These are phyloP conservation scores for Aspergillus luchuensis DNA, from an alignment of 2,329 filamentous ascomycete species.

Conservation along the genomic window DNA sequence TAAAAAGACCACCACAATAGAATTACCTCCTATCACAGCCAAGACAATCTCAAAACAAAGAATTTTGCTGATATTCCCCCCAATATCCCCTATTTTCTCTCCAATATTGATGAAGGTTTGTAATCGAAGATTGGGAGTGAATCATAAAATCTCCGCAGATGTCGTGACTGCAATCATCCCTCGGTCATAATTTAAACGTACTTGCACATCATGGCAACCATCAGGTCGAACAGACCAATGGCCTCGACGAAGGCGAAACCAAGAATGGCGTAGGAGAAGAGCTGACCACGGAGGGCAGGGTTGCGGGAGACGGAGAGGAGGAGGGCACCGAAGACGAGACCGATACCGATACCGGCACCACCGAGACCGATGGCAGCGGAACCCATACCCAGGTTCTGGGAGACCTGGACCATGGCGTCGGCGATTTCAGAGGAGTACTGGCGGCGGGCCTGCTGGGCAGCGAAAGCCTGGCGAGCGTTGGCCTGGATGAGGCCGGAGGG, in stretches of 20 bases:
- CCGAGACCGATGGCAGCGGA: slow-evolving; percentile 88
- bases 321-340: slow-evolving; percentile 89
- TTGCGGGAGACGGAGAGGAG: slow-evolving; percentile 89
- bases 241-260: slow-evolving; percentile 95
- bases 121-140: not conserved
- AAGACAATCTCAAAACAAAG: slow-evolving; percentile 6
- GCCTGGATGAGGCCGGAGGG: slow-evolving; percentile 66
- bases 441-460: slow-evolving; percentile 64
- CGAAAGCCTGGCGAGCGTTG: slow-evolving; percentile 63
- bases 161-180: slow-evolving; percentile 2
- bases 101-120: not conserved
- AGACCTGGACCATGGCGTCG: slow-evolving; percentile 82
- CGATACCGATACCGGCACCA: slow-evolving; percentile 71
- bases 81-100: not conserved
- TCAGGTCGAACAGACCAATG: slow-evolving; percentile 75
- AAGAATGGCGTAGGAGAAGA: slow-evolving; percentile 94
- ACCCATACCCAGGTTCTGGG: slow-evolving; percentile 89
- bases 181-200: slow-evolving; percentile 57
- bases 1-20: slow-evolving; percentile 31
- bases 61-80: slow-evolving; percentile 4
- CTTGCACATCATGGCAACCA: slow-evolving; percentile 94
- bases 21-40: slow-evolving; percentile 20
- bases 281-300: slow-evolving; percentile 90
- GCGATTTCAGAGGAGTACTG: slow-evolving; percentile 87
- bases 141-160: slow-evolving; percentile 4